Percentiles rank a stretch among this genome's conserved stretches.
phyloP scores from a whole-genome alignment of 306 rosid species.

The Citrullus colocynthis region DNA sequence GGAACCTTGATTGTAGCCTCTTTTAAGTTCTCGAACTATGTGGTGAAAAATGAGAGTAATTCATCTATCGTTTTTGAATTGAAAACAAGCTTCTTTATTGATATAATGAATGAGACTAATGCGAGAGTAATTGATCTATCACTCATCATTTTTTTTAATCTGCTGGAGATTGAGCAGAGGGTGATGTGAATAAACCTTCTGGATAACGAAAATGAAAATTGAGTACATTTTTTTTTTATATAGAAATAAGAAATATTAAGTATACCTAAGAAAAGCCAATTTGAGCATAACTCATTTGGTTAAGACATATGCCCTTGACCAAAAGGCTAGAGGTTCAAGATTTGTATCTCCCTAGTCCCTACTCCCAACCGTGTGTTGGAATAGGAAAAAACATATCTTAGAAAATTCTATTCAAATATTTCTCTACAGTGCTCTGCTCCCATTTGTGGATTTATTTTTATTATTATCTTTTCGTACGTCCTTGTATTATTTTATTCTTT shows the following conservation, averaged over 20 bases:
- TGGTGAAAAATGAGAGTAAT: neutral
- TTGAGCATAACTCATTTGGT: neutral
- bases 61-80: too few relatives aligned
- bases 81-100: too few relatives aligned
- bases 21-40: neutral
- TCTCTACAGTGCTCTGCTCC: too few relatives aligned
- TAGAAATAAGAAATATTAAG: neutral
- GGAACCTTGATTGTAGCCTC: neutral
- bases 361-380: too few relatives aligned
- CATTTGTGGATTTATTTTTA: too few relatives aligned
- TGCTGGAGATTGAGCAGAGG: neutral
- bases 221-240: neutral
- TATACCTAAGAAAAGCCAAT: too few relatives aligned
- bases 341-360: too few relatives aligned
- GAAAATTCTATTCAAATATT: neutral
- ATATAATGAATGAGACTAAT: too few relatives aligned
- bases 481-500: too few relatives aligned
- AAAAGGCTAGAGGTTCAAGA: too few relatives aligned
- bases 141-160: neutral
- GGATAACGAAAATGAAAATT: neutral
- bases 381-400: neutral
- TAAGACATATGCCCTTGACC: too few relatives aligned
- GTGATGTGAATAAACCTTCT: neutral
- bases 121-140: neutral
- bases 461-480: too few relatives aligned